Base-by-base conservation (phyloP, 192 early-diverging fungal genomes). In the Allomyces javanicus region DNA sequence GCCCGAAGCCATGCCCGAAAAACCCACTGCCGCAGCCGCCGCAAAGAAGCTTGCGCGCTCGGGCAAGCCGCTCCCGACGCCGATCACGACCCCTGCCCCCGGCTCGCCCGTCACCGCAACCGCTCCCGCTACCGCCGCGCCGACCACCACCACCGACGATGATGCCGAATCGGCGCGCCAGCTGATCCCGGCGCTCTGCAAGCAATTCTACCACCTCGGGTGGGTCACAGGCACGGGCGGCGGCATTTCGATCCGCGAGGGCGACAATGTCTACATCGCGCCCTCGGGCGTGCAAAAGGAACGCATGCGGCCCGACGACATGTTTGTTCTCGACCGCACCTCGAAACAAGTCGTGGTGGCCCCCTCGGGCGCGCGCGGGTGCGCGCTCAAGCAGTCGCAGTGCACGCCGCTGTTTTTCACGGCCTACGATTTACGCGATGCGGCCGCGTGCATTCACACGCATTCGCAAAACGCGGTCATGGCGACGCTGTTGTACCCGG, bases 361-460 rank as follows among this genome's bases (percentile, higher is more conserved):
- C 23, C 95, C 93, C 22, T 65, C 72, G 21, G 68, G 79, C 14
- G 73, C 77, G 1, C 67, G 71, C 24, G 62, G 69, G 17, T 73
- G 73, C 66, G 50, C 50, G 3, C 70, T 84, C 40, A 94, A 89
- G 70, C 91, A 88, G 25, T 92, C 91, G 1, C 91, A 92, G 25
- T 97, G 95, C 73, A 94, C 91, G 9, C 95, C 95, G 7, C 78
- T 97, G 25, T 97, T 97, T 72, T 92, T 87, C 71, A 94, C 93
- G 72, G 86, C 92, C 14, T 96, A 91, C 77, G 84, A 84, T 24
- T 75, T 91, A 81, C 81, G 90, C 25, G 72, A 80, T 26, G 91
- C 93, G 25, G 86, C 86, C 33, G 90, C 91, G 5, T 96, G 93
- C 78, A 93, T 97, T 71, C 93, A 97, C 72, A 94, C 93, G 5